These are phyloP conservation scores for Termitomyces sp. DNA, from an alignment of 768 basidiomycete species.

Conservation along the genomic window DNA sequence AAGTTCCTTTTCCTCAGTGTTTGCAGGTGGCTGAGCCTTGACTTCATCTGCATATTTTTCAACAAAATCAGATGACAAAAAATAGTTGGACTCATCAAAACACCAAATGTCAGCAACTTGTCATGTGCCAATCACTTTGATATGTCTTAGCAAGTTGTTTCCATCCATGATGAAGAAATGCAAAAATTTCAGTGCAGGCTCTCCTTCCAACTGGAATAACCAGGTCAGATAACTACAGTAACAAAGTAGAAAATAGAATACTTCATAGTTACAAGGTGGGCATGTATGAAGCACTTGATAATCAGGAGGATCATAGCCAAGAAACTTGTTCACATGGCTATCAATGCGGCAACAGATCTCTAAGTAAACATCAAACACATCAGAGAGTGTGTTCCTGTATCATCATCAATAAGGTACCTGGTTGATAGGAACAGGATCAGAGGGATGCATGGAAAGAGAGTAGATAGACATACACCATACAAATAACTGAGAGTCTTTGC, in stretches of 20 bases:
- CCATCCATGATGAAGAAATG: conserved; percentile 27
- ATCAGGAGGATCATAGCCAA: no score
- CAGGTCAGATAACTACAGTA: no score
- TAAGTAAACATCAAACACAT: conserved; percentile 36
- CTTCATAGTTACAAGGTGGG: conserved; percentile 24
- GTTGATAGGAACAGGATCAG: no score
- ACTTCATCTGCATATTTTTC: conserved; percentile 18
- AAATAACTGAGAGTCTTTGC: conserved; percentile 21
- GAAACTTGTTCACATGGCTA: conserved; percentile 12
- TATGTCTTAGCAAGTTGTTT: conserved; percentile 26
- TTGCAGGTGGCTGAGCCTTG: conserved; percentile 14
- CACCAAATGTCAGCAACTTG: conserved; percentile 15
- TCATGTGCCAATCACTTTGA: conserved; percentile 17
- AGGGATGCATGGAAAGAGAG: no score
- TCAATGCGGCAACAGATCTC: background rate
- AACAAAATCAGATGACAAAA: conserved; percentile 20
- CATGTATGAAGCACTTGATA: conserved; percentile 33
- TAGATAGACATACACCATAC: conserved; percentile 14
- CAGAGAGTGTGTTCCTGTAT: conserved; percentile 21
- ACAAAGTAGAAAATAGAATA: no score
- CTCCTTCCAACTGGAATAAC: conserved; percentile 20
- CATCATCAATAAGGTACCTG: conserved; percentile 17
- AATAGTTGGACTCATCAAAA: conserved; percentile 23
- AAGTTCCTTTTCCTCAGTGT: no score
- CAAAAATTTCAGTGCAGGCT: conserved; percentile 21